Evolutionary conservation across 2,329 filamentous ascomycete species (phyloP).

Genomic region (Fusarium euwallaceae): DNA sequence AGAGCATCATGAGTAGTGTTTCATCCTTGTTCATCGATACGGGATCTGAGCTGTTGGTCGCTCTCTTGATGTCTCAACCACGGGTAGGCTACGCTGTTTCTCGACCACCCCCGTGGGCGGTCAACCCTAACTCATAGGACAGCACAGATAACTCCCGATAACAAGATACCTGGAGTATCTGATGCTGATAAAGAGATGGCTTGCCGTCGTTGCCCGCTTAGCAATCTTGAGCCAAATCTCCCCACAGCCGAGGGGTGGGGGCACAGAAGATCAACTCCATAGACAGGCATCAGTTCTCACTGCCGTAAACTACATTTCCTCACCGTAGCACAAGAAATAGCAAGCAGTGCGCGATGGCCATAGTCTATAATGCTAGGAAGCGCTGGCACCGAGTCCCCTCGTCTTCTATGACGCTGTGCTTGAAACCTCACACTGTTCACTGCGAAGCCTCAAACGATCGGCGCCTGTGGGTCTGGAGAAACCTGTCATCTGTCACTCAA

Average conservation of each 20-base stretch:
- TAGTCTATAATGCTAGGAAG: too few relatives aligned
- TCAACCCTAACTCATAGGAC: too few relatives aligned
- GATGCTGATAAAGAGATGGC: not conserved
- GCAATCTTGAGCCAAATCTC: not conserved
- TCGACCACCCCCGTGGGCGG: too few relatives aligned
- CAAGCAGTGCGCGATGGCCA: not conserved
- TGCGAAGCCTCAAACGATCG: not conserved
- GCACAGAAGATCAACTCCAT: not conserved
- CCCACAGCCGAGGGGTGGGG: not conserved
- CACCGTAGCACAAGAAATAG: not conserved
- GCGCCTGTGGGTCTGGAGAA: not conserved
- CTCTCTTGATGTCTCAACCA: not conserved
- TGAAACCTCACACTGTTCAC: not conserved
- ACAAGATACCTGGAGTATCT: too few relatives aligned
- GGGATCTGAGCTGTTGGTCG: not conserved
- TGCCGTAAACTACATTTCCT: not conserved
- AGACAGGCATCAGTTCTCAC: not conserved
- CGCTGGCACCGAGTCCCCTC: not conserved
- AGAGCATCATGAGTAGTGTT: not conserved
- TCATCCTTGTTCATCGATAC: not conserved
- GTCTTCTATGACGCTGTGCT: not conserved
- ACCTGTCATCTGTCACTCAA: not conserved
- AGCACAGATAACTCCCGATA: too few relatives aligned
- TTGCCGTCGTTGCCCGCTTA: not conserved
- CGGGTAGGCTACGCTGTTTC: too few relatives aligned